These are phyloP conservation scores for Penicillium freii DNA, from an alignment of 2,329 filamentous ascomycete species.

Conservation along the genomic window DNA sequence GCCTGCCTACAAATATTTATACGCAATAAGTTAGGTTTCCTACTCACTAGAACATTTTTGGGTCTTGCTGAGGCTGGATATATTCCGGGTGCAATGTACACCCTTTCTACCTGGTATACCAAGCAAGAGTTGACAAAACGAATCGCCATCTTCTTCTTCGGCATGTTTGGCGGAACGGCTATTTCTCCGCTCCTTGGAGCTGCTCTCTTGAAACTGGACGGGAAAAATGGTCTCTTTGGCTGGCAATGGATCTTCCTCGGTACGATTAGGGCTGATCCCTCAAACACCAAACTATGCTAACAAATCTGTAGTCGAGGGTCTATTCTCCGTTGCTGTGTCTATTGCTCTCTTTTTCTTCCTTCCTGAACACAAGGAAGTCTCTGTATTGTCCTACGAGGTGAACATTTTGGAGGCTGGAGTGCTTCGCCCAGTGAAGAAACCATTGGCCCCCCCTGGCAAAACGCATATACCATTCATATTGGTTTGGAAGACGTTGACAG, in stretches of 20 bases:
- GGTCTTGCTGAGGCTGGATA: constrained; percentile 54
- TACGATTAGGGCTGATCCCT: constrained; percentile 19
- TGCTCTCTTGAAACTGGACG: constrained; percentile 49
- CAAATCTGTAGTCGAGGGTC: constrained; percentile 43
- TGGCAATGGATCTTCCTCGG: constrained; percentile 55
- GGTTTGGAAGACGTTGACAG: constrained; percentile 47
- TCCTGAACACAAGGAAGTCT: constrained; percentile 17
- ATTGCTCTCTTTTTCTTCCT: constrained; percentile 42
- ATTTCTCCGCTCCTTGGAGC: constrained; percentile 51
- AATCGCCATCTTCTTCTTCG: constrained; percentile 54
- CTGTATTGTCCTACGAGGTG: not conserved
- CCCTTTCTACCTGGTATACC: constrained; percentile 53
- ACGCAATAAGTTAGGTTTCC: constrained; percentile 45
- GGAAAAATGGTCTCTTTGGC: constrained; percentile 42
- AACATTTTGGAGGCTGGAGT: not conserved
- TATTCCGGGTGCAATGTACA: constrained; percentile 53
- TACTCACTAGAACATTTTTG: constrained; percentile 46
- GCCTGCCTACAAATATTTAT: constrained; percentile 49
- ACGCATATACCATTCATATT: constrained; percentile 39
- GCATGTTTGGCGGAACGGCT: constrained; percentile 54
- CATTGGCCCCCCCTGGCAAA: constrained; percentile 32
- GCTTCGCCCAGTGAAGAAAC: constrained; percentile 32
- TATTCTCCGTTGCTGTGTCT: constrained; percentile 45
- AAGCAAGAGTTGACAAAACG: constrained; percentile 48
- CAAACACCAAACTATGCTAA: not conserved